Base-by-base conservation (phyloP, 208 protist genomes). In the Entamoeba invadens region DNA sequence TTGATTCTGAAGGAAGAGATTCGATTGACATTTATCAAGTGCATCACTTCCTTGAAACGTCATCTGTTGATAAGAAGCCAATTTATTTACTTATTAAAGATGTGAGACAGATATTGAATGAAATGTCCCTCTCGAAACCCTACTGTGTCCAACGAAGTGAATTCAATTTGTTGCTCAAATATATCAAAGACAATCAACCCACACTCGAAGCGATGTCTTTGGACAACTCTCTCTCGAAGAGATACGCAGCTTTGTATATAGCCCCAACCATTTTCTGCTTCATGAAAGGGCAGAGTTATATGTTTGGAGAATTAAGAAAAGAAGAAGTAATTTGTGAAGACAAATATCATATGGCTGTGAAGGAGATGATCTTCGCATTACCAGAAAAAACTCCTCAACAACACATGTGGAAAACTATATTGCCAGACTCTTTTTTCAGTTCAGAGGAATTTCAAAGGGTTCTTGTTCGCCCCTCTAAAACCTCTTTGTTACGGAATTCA, bases 11-110 rank as follows among this genome's bases (percentile, higher is more conserved):
- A 87, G 57, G 57, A 87, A 87, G 57, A n/a, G 57, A 87, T 87
- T 87, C 38, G 57, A 87, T 87, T 87, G 57, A 87, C 25, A 87
- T 87, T 87, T 87, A 87, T 87, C 57, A 87, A 87, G 38, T 87
- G 31, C 31, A 35, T 42, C 31, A 87, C 31, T 87, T 35, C 38
- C 57, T 87, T 31, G 57, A 87, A 35, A 42, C 38, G 25, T 87
- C 57, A 35, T 87, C 57, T 42, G 57, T 87, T 0, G 57, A 87
- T 42, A 87, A 87, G 21, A 87, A 87, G 38, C 57, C 57, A 87
- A 87, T 87, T 87, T 87, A 87, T n/a, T 87, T 87, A 38, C 38
- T 87, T 12, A 35, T 42, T 42, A 87, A 87, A n/a, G 57, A 87
- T 87, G 38, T 87, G 12, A 14, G 57, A n/a, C 57, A 87, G 38